Evolutionary conservation across 305 asterid species (phyloP), one percentile per base, ranked within the genome.

Genomic region (Salvia sclarea): DNA sequence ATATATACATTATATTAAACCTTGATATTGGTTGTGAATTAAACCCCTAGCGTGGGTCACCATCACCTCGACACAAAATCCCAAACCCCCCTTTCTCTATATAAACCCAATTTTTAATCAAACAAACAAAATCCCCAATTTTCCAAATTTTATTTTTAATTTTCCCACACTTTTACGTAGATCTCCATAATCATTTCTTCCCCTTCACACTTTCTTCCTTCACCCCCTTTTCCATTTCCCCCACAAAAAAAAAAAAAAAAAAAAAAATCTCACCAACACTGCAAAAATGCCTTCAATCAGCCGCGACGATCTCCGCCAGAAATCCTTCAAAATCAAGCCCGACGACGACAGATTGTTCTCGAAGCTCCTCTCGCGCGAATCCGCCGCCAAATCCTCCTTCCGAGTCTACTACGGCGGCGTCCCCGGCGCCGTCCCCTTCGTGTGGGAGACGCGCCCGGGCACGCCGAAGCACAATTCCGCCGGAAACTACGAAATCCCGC

Each of bases 371-470:
- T 84, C 95, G 47, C 83, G 79, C 49, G 92, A 87, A 18, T 66
- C 56, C 20, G 72, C 56, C 20, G 72, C 88, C 4, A 79, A 33
- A 54, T 72, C 88, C 44, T 83, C 91, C 11, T 87, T 84, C 77
- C 56, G 92, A n/a, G 84, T 87, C 8, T 89, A 89, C 76, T 85
- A 85, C 63, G 87, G 86, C 57, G 84, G 74, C 62, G 79, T 72
- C 6, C 43, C 89, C 1, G 68, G 89, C 25, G 78, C 88, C n/a
- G 84, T 89, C 14, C 96, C 95, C 4, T 89, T 89, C 80, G 70
- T 54, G 21, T 89, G 96, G 96, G 96, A 89, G 21, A 78, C 86
- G 3, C 64, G 75, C 52, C 96, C 96, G 2, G 96, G 96, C 21
- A 89, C 96, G 3, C 96, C 96, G 0, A 89, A 85, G 38, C 88